Evolutionary conservation across 148 eudicot species (phyloP), one percentile per base, ranked within the genome.

Genomic region (Vaccinium vitisidaea): DNA sequence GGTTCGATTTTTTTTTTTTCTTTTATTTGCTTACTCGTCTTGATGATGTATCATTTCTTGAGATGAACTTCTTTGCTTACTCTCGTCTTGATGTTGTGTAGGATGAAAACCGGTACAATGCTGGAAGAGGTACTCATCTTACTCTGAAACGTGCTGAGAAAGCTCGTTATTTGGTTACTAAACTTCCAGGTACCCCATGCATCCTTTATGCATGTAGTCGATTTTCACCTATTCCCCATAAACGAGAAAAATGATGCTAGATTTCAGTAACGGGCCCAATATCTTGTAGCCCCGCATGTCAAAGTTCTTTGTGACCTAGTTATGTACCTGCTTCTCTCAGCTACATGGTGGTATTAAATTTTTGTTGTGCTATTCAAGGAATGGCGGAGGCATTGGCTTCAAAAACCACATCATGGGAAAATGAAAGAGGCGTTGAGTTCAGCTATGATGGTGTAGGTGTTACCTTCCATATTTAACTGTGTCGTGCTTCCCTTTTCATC

Each of bases 91-190:
- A 14, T 90, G 27, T 85, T 85, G n/a, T 84, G 84, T 85, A 97
- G 99, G 98, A 97, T 91, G 98, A 93, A 53, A 97, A 97, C 81
- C 91, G 99, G 69, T 97, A 94, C 84, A 97, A 94, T 92, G 90
- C 98, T 84, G 99, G 99, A 89, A 88, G 92, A 90, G 98, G 98
- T 85, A 91, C 98, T 84, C 99, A 95, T 92, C 93, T 93, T 82
- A 87, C 88, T 75, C 93, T 97, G 83, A 97, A 95, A 85, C 99
- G 99, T 58, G 99, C 99, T 77, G 98, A 97, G 91, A 97, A 95
- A 91, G 99, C 99, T 63, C 96, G 99, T 74, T 90, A 90, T 27
- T 84, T 97, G 85, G 93, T 91, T 43, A 92, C 86, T 86, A 97
- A 97, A 83, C 93, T 97, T 91, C 98, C 98, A 89, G 98, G 99